These are phyloP conservation scores for Umbelopsis sp. DNA, from an alignment of 192 early-diverging fungal genomes.

Conservation along the genomic window DNA sequence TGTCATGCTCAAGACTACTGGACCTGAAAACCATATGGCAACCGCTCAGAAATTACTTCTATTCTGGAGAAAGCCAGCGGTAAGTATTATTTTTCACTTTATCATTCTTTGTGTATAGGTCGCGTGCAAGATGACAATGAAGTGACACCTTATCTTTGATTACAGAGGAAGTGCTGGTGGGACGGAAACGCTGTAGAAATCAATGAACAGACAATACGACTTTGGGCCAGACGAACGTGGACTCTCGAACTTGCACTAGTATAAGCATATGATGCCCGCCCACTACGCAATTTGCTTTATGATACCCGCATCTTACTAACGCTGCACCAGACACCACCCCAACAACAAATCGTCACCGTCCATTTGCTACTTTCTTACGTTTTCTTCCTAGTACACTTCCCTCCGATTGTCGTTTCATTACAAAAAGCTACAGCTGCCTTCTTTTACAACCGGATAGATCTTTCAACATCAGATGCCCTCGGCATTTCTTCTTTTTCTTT, in stretches of 20 bases:
- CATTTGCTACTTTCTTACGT: background rate
- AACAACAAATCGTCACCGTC: background rate
- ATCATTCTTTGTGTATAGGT: background rate
- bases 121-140: background rate
- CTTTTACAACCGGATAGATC: background rate
- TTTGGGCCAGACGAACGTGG: constrained; percentile 83
- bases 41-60: constrained; percentile 75
- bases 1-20: constrained; percentile 70
- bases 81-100: constrained; percentile 33
- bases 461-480: background rate
- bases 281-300: background rate
- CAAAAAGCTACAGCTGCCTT: background rate
- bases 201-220: constrained; percentile 50
- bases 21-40: constrained; percentile 65
- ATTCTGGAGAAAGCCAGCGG: constrained; percentile 85
- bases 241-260: constrained; percentile 75
- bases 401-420: background rate
- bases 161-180: constrained; percentile 83
- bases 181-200: constrained; percentile 71
- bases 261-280: constrained; percentile 23
- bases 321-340: background rate
- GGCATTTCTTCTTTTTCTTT: background rate
- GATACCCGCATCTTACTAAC: background rate
- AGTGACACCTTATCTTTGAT: background rate
- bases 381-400: background rate